A percentile compares a stretch with the other conserved stretches of the same genome.
These are phyloP conservation scores for Aspergillus ostianus DNA, from an alignment of 495 filamentous ascomycete genomes.

Conservation along the genomic window DNA sequence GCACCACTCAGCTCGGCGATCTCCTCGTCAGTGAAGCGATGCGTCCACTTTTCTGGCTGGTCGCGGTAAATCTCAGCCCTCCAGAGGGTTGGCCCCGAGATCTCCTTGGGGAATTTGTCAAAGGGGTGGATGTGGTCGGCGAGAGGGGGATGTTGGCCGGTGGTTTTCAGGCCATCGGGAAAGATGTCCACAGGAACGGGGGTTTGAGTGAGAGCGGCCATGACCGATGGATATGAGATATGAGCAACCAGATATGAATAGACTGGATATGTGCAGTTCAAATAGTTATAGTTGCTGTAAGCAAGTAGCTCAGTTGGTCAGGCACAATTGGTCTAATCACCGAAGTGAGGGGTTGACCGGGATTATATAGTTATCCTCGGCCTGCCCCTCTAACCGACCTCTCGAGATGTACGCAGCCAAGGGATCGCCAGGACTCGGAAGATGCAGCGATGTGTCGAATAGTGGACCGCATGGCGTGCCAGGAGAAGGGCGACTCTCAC, in stretches of 20 bases:
- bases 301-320: neutral
- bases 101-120: slow-evolving; percentile 67
- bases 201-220: slow-evolving; percentile 41
- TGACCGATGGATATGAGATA: slow-evolving; percentile 6
- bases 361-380: neutral
- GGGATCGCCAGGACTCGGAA: neutral
- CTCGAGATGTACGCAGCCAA: neutral
- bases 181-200: slow-evolving; percentile 41
- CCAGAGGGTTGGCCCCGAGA: slow-evolving; percentile 78
- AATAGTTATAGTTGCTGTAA: neutral
- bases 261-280: neutral
- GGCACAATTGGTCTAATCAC: neutral
- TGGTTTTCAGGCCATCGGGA: slow-evolving; percentile 63
- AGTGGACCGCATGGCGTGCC: slow-evolving; percentile 28
- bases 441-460: slow-evolving; percentile 7
- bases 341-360: neutral
- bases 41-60: slow-evolving; percentile 73
- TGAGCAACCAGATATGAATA: neutral
- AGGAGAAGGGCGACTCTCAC: slow-evolving; percentile 9
- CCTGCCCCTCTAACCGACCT: neutral
- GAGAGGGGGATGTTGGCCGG: slow-evolving; percentile 76
- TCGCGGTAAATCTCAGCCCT: slow-evolving; percentile 66
- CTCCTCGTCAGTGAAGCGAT: slow-evolving; percentile 64
- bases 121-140: slow-evolving; percentile 67
- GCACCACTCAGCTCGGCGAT: slow-evolving; percentile 64